A percentile compares a stretch with the other conserved stretches of the same genome.
Evolutionary conservation across 176 grass and related monocot species (phyloP).

Genomic region (Oryza meyeriana): DNA sequence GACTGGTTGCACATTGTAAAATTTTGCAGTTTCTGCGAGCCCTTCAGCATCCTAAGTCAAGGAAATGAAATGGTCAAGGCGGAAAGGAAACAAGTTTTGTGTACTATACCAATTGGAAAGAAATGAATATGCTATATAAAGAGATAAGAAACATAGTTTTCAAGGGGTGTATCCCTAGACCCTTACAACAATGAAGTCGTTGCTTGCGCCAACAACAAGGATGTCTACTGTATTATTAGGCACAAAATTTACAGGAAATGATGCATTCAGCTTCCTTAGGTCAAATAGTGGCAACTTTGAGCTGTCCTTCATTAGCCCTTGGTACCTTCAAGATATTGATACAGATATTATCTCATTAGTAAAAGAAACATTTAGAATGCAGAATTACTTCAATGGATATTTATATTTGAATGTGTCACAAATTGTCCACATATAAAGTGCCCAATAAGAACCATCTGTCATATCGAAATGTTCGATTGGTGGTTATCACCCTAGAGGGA

Average conservation of each 20-base stretch:
- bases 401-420: neutral
- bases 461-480: neutral
- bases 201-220: conserved; percentile 68
- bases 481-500: neutral
- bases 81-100: neutral
- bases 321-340: conserved; percentile 57
- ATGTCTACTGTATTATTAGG: conserved; percentile 44
- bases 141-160: neutral
- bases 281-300: conserved; percentile 79
- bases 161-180: neutral
- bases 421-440: conserved; percentile 5
- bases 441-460: neutral
- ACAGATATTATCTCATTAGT: conserved; percentile 21
- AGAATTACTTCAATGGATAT: neutral
- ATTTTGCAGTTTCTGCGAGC: conserved; percentile 72
- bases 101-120: neutral
- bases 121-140: neutral
- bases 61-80: conserved; percentile 11
- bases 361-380: neutral
- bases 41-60: conserved; percentile 64
- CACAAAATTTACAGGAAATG: conserved; percentile 65
- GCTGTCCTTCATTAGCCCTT: conserved; percentile 76
- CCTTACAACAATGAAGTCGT: conserved; percentile 95
- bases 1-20: conserved; percentile 61
- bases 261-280: conserved; percentile 71